phyloP scores from a whole-genome alignment of 768 basidiomycete species.

The Sarcodon sp. region DNA sequence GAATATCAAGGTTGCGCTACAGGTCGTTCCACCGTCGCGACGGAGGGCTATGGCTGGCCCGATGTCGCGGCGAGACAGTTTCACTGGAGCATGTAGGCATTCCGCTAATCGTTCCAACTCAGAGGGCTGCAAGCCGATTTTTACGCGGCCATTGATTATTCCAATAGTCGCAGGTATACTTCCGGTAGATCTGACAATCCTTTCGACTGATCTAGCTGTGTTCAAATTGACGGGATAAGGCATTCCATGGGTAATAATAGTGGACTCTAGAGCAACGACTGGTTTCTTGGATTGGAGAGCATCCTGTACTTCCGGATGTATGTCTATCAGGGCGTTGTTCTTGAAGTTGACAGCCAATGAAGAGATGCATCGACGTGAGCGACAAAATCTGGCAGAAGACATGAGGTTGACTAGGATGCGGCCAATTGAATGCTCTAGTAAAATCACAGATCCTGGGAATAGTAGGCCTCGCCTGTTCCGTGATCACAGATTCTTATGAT shows the following conservation, averaged over 20 bases:
- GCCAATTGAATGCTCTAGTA: too few species aligned
- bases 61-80: conserved; percentile 75
- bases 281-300: conserved; percentile 54
- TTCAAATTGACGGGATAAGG: conserved; percentile 69
- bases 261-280: conserved; percentile 85
- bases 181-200: conserved; percentile 58
- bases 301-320: conserved; percentile 76
- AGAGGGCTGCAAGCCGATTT: conserved; percentile 59
- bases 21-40: conserved; percentile 70
- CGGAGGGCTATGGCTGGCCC: conserved; percentile 56
- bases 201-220: conserved; percentile 60
- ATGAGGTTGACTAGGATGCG: too few species aligned
- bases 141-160: conserved; percentile 69
- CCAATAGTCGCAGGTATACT: conserved; percentile 90
- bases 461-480: too few species aligned
- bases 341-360: conserved; percentile 11
- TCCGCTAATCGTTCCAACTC: conserved; percentile 65
- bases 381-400: not conserved
- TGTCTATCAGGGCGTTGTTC: conserved; percentile 31
- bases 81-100: conserved; percentile 30
- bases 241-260: conserved; percentile 89
- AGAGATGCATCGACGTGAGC: conserved; percentile 1
- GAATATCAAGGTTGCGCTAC: conserved; percentile 62
- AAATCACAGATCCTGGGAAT: too few species aligned
- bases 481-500: too few species aligned